Percentiles rank a stretch among this genome's conserved stretches.
Evolutionary conservation across 768 basidiomycete genomes (phyloP).

Genomic region (Naganishia onofrii): DNA sequence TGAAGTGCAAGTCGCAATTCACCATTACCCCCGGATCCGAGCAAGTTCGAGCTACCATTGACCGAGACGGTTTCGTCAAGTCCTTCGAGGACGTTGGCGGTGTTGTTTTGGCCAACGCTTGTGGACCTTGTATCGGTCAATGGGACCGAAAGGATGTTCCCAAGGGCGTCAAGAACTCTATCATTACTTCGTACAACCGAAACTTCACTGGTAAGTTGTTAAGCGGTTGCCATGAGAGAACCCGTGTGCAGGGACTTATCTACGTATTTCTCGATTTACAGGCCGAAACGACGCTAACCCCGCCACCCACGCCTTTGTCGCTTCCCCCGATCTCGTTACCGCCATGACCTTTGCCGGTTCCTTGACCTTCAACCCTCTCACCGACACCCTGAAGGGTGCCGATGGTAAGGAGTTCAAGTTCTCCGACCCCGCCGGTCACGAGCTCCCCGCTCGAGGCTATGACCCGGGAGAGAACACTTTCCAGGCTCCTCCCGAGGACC

Average conservation of each 20-base stretch:
- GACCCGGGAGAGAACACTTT: constrained; percentile 97
- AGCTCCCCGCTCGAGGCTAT: constrained; percentile 92
- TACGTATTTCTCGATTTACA: too few species aligned
- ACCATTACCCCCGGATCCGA: constrained; percentile 98
- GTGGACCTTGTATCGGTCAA: constrained; percentile 98
- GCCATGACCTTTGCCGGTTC: constrained; percentile 92
- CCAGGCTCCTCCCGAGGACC: constrained; percentile 87
- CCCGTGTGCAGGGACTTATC: too few species aligned
- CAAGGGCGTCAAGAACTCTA: constrained; percentile 96
- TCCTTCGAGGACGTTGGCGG: constrained; percentile 85
- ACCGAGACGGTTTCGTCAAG: constrained; percentile 87
- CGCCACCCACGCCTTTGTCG: constrained; percentile 70
- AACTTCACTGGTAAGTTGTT: constrained; percentile 76
- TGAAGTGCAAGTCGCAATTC: constrained; percentile 86
- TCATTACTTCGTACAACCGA: constrained; percentile 99
- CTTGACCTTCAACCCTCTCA: constrained; percentile 94
- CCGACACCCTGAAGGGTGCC: constrained; percentile 77
- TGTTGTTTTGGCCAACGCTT: constrained; percentile 93
- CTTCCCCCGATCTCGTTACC: constrained; percentile 69
- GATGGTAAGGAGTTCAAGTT: constrained; percentile 98
- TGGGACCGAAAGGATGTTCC: constrained; percentile 97
- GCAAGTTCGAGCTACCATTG: constrained; percentile 96
- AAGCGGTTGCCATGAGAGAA: too few species aligned
- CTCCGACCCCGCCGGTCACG: constrained; percentile 81
- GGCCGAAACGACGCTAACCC: constrained; percentile 98